Base-by-base conservation (phyloP, 169 alveolate species). In the Neospora caninum region DNA sequence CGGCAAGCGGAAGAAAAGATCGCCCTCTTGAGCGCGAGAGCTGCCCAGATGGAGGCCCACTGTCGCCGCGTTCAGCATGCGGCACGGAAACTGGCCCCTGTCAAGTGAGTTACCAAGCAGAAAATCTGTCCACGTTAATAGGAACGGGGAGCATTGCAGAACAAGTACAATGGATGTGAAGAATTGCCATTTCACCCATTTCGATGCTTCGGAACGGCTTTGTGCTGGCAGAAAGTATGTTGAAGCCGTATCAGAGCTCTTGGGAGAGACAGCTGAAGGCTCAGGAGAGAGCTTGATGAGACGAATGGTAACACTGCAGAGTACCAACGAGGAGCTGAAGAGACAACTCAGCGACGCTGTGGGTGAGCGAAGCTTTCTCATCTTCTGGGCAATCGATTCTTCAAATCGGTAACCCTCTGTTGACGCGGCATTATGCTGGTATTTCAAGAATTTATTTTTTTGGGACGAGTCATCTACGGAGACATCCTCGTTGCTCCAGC, bases 271-370 rank as follows among this genome's bases (percentile, higher is more conserved):
- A 78, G 86, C 31, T 22, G 67, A 41, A 42, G 69, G 9, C 20
- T 22, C 69, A 13, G 89, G 39, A 9, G 89, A 82, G 64, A 36
- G 89, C 39, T 49, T 82, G 69, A 42, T 82, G 89, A 82, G 41
- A 36, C 2, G 89, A 36, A 42, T 82, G 89, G 36, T 36, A 39
- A 82, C 89, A n/a, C 89, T 82, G 2, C 89, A 82, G 64, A 42
- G 27, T 31, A 82, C 89, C 43, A 82, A 82, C 41, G 89, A 82
- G 39, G 89, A 82, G 89, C 64, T 82, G 64, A 22, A 36, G 89
- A 36, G 41, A 49, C 53, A 82, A 34, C 64, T 82, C 20, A 82
- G 31, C 41, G 89, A 82, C 22, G 54, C 89, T 2, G 13, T 42
- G 2, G 89, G 89, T 82, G 64, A 41, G 84, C 43, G n/a, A 7